Evolutionary conservation across 768 basidiomycete species (phyloP).

Genomic region (Wakefieldia striispora): DNA sequence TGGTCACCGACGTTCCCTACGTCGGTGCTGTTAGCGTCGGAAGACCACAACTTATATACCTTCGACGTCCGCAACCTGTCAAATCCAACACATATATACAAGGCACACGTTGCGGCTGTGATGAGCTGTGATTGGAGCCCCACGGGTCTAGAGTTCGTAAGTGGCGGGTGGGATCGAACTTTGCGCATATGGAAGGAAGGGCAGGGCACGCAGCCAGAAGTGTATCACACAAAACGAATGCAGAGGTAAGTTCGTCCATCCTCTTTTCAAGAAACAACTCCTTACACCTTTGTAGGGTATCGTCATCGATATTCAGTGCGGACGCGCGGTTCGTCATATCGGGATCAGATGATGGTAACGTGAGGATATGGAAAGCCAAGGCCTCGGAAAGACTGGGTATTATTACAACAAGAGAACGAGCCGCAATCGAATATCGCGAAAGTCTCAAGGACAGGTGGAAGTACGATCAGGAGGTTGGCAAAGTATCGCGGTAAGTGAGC

Average conservation of each 20-base stretch:
- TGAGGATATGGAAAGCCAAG: slow-evolving; percentile 92
- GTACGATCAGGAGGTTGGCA: slow-evolving; percentile 76
- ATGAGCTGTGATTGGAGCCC: slow-evolving; percentile 98
- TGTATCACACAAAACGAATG: slow-evolving; percentile 99
- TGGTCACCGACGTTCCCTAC: slow-evolving; percentile 99
- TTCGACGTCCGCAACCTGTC: slow-evolving; percentile 89
- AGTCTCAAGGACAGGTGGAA: slow-evolving; percentile 88
- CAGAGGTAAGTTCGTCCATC: slow-evolving; percentile 59
- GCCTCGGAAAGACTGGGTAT: slow-evolving; percentile 92
- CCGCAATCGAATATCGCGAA: slow-evolving; percentile 89
- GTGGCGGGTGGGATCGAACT: slow-evolving; percentile 95
- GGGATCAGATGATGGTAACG: slow-evolving; percentile 94
- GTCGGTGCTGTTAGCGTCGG: slow-evolving; percentile 87
- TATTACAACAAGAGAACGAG: slow-evolving; percentile 84
- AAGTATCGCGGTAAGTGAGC: slow-evolving; percentile 68
- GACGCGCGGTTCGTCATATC: slow-evolving; percentile 90
- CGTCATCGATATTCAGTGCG: slow-evolving; percentile 82
- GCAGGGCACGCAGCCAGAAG: slow-evolving; percentile 75
- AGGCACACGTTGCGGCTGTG: slow-evolving; percentile 94
- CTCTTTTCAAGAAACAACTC: neutral
- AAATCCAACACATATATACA: slow-evolving; percentile 89
- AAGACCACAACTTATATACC: slow-evolving; percentile 98
- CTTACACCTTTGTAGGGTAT: slow-evolving; percentile 53
- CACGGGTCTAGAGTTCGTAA: slow-evolving; percentile 93
- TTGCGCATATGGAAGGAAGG: slow-evolving; percentile 91